phyloP scores from a whole-genome alignment of 176 grass and related monocot genomes.

The Tuctoria greenei region DNA sequence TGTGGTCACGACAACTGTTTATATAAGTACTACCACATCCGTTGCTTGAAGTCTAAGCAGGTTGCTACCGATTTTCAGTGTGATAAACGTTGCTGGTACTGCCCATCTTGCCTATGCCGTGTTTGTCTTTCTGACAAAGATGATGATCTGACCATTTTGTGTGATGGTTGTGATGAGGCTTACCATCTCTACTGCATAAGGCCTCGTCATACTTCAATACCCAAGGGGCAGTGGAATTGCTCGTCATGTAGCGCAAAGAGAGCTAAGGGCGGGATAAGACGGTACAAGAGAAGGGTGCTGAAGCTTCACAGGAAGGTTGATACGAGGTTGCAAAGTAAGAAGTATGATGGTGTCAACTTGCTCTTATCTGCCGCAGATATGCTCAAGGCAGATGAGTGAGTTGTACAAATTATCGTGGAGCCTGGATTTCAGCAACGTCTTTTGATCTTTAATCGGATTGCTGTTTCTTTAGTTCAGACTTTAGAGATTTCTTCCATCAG shows the following conservation, averaged over 20 bases:
- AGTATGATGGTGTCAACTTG: slow-evolving; percentile 51
- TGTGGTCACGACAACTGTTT: slow-evolving; percentile 67
- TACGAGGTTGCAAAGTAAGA: slow-evolving; percentile 28
- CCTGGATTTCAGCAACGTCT: background rate
- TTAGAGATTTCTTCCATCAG: background rate
- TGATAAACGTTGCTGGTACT: slow-evolving; percentile 64
- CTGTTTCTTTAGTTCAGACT: background rate
- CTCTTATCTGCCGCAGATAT: slow-evolving; percentile 66
- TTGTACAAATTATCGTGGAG: background rate
- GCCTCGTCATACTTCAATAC: slow-evolving; percentile 56
- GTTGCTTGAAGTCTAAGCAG: slow-evolving; percentile 62
- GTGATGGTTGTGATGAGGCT: slow-evolving; percentile 79
- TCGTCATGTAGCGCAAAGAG: slow-evolving; percentile 52
- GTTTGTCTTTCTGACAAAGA: slow-evolving; percentile 72
- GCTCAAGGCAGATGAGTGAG: slow-evolving; percentile 44
- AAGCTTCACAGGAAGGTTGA: slow-evolving; percentile 50
- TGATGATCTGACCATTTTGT: slow-evolving; percentile 73
- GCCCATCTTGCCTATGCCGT: slow-evolving; percentile 86
- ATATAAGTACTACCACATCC: slow-evolving; percentile 82
- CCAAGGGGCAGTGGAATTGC: slow-evolving; percentile 82
- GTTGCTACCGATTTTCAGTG: slow-evolving; percentile 49
- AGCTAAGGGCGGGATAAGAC: slow-evolving; percentile 55
- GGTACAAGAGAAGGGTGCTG: slow-evolving; percentile 48
- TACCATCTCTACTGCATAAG: slow-evolving; percentile 89
- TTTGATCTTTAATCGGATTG: slow-evolving; percentile 23